Conservation (phyloP, 1,284 basidiomycete genomes). For the Melampsora larici-populina region DNA sequence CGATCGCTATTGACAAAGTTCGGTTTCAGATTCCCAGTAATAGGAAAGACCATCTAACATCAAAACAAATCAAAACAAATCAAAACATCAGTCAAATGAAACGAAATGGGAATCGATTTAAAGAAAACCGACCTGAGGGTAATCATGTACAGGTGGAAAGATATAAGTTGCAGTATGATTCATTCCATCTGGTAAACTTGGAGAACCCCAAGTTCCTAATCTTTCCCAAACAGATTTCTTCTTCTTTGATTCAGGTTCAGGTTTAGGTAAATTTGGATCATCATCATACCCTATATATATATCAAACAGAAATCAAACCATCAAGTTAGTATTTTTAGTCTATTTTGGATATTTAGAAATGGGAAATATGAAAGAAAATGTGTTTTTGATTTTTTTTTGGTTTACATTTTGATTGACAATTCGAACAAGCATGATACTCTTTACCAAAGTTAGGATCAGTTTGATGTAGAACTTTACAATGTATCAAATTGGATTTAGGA, state of each 20-base stretch:
- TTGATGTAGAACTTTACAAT: constrained; percentile 13
- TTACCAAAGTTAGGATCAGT: constrained; percentile 19
- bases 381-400: not conserved
- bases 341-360: too few relatives aligned
- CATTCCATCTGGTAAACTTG: constrained; percentile 22
- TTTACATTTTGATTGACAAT: constrained; percentile 18
- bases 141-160: constrained; percentile 40
- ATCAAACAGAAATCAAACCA: not conserved
- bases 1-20: too few relatives aligned
- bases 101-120: too few relatives aligned
- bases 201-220: constrained; percentile 29
- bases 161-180: constrained; percentile 30
- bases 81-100: too few relatives aligned
- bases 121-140: constrained; percentile 16
- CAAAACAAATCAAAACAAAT: too few relatives aligned
- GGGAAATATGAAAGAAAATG: too few relatives aligned
- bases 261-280: constrained; percentile 25
- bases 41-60: too few relatives aligned
- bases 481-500: constrained; percentile 16
- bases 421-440: constrained; percentile 27
- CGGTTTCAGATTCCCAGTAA: too few relatives aligned
- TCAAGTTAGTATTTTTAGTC: too few relatives aligned
- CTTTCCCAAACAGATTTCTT: constrained; percentile 34
- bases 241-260: not conserved
- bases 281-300: constrained; percentile 20